Base-by-base conservation (phyloP, 305 asterid species). In the Rubia peregrina region DNA sequence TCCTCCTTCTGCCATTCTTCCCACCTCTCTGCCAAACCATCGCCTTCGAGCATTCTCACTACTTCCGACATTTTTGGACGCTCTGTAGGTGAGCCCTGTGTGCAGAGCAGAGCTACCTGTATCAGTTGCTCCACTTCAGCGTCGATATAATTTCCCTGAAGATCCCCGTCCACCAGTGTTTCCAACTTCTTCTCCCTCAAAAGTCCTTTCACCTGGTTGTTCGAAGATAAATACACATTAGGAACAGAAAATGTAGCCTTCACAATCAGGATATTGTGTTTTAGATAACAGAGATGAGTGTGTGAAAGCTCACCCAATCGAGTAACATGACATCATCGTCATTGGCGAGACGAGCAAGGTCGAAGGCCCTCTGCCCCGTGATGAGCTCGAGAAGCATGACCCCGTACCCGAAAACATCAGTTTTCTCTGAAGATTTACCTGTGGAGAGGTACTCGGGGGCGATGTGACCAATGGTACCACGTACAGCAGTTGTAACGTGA, bases 1-100 rank as follows among this genome's bases (percentile, higher is more conserved):
- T 91, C 97, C 70, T 87, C 96, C 85, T 88, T 86, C 72, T 91
- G 97, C 97, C 97, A 91, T 74, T 89, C 96, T 76, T 90, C 95
- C 97, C 97, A 90, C 79, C 89, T 85, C 91, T 90, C 95, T 0
- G 97, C 91, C 83, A 89, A 69, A 53, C 97, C 97, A 72, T 89
- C 95, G 9, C 97, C 97, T 80, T 90, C 97, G 2, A 89, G 89
- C 96, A 90, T 89, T 71, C 94, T 79, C 16, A 90, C 92, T 11
- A 90, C 95, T 56, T 90, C 96, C 0, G 95, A 90, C 97, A 89
- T 89, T 81, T 87, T 91, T 33, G 97, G 97, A 43, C 95, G 91
- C 72, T 89, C 89, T 75, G 60, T 60, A 7, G 96, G 93, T 10
- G 87, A 80, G 59, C 87, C 71, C 77, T 86, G 95, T 0, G 97